Percentiles rank a stretch among this genome's conserved stretches.
Conservation (phyloP, 768 basidiomycete genomes). For the Boletus edulis region DNA sequence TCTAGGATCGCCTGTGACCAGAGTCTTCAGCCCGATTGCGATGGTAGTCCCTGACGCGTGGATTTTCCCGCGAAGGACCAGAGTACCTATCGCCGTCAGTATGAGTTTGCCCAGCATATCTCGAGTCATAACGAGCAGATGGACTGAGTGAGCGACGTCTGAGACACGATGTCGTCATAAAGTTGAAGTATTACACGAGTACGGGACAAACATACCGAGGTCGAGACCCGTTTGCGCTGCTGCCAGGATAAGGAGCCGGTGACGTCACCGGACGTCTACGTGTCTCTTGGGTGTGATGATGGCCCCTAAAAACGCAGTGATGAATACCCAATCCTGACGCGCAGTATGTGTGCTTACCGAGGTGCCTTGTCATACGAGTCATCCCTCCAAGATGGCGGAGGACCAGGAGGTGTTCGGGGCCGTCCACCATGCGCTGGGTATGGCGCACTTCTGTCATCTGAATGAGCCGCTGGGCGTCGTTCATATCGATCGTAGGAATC, state of each 20-base stretch:
- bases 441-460: conserved; percentile 40
- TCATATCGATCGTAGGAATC: conserved; percentile 64
- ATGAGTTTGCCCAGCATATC: conserved; percentile 48
- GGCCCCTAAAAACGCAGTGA: conserved; percentile 5
- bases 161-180: background rate
- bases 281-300: conserved; percentile 24
- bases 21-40: conserved; percentile 35
- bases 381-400: conserved; percentile 53
- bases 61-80: conserved; percentile 32
- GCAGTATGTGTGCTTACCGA: conserved; percentile 41
- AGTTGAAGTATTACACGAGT: background rate
- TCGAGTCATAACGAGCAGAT: conserved; percentile 48
- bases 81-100: conserved; percentile 50
- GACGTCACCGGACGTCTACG: conserved; percentile 55
- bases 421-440: conserved; percentile 49
- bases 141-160: conserved; percentile 77
- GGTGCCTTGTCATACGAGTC: conserved; percentile 59
- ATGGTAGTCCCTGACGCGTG: conserved; percentile 40
- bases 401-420: conserved; percentile 54
- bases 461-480: conserved; percentile 38
- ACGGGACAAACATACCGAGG: conserved; percentile 33
- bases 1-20: conserved; percentile 29
- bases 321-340: background rate
- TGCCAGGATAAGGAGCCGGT: conserved; percentile 50
- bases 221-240: conserved; percentile 40